phyloP scores from a whole-genome alignment of 2,329 filamentous ascomycete species.

The Cladosporium cucumerinum region DNA sequence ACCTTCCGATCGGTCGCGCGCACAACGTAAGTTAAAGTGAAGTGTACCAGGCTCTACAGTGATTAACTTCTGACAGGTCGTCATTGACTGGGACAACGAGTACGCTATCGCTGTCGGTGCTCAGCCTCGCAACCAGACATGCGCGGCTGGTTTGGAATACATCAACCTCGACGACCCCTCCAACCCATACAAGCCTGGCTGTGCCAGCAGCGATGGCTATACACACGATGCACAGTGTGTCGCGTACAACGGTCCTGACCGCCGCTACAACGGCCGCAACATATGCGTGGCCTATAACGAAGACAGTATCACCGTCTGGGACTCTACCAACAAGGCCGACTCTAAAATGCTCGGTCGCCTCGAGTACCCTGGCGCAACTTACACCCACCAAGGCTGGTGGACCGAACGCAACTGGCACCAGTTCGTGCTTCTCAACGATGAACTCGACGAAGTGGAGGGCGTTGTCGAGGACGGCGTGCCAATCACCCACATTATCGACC shows the following conservation, averaged over 20 bases:
- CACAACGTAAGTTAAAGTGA: slow-evolving; percentile 44
- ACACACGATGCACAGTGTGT: slow-evolving; percentile 62
- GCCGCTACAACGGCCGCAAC: slow-evolving; percentile 47
- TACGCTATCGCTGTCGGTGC: slow-evolving; percentile 45
- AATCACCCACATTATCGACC: slow-evolving; percentile 52
- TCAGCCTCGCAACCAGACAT: slow-evolving; percentile 43
- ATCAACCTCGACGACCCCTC: slow-evolving; percentile 55
- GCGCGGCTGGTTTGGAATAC: slow-evolving; percentile 56
- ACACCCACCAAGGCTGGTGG: slow-evolving; percentile 57
- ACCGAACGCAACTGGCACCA: slow-evolving; percentile 41
- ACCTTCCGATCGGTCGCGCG: slow-evolving; percentile 44
- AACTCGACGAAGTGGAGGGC: slow-evolving; percentile 49
- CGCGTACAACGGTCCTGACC: slow-evolving; percentile 52
- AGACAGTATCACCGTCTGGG: slow-evolving; percentile 51
- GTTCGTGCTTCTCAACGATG: slow-evolving; percentile 51
- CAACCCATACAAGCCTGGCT: slow-evolving; percentile 54
- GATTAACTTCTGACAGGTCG: slow-evolving; percentile 21
- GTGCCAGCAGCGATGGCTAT: slow-evolving; percentile 55
- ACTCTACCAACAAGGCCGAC: slow-evolving; percentile 50
- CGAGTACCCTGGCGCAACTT: slow-evolving; percentile 55
- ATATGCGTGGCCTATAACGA: slow-evolving; percentile 59
- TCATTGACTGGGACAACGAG: slow-evolving; percentile 47
- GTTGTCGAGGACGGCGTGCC: slow-evolving; percentile 44
- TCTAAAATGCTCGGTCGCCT: slow-evolving; percentile 51
- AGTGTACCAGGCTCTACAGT: background rate